A percentile compares a stretch with the other conserved stretches of the same genome.
Evolutionary conservation across 2,329 filamentous ascomycete species (phyloP).

Genomic region (Diaporthe longicolla): DNA sequence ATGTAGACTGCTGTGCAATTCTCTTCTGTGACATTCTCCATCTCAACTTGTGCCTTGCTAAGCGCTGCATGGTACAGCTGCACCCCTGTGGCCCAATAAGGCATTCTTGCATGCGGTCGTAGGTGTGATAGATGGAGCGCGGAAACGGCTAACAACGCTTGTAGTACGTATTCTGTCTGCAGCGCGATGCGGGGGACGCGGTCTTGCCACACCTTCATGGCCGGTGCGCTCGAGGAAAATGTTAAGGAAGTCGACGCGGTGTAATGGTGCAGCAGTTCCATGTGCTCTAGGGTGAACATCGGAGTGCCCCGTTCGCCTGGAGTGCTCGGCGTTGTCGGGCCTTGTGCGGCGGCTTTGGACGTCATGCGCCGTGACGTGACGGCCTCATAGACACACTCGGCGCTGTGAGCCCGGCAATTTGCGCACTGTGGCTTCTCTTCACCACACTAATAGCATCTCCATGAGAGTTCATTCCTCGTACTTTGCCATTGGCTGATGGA

Average conservation of each 20-base stretch:
- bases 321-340: neutral
- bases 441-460: neutral
- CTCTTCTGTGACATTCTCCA: neutral
- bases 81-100: constrained; percentile 3
- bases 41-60: neutral
- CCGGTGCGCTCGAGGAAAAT: neutral
- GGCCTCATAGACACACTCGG: constrained; percentile 13
- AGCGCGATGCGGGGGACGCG: neutral
- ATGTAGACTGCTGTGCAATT: neutral
- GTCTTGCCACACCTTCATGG: neutral
- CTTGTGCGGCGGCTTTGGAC: neutral
- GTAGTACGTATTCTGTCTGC: neutral
- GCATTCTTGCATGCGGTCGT: neutral
- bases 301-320: neutral
- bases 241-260: constrained; percentile 8
- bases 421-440: constrained; percentile 9
- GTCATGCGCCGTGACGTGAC: neutral
- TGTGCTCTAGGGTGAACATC: neutral
- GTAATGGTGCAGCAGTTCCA: constrained; percentile 14
- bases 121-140: neutral
- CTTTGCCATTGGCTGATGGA: neutral
- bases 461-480: neutral
- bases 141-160: neutral
- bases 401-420: neutral
- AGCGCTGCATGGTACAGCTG: neutral